phyloP scores from a whole-genome alignment of 176 grass and related monocot genomes.

The Triticum monococcum region DNA sequence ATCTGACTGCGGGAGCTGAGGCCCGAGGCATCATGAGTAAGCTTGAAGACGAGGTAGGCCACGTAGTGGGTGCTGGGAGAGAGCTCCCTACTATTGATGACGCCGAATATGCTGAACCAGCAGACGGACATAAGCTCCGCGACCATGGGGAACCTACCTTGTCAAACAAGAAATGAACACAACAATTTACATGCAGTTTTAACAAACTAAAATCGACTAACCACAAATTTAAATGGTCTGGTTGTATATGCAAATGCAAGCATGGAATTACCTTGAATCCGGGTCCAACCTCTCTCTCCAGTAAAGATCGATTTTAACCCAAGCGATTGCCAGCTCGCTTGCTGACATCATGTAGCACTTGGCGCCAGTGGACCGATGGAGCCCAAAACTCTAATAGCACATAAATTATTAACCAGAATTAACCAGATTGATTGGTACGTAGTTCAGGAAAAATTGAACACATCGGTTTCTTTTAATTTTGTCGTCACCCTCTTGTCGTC shows the following conservation, averaged over 20 bases:
- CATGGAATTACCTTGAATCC: neutral
- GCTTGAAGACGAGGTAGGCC: neutral
- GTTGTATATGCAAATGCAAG: no score
- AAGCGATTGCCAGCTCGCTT: neutral
- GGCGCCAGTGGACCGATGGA: no score
- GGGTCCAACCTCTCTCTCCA: neutral
- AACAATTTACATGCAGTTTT: neutral
- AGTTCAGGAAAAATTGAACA: no score
- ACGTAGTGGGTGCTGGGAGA: neutral
- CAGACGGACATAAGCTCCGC: neutral
- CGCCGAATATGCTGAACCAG: neutral
- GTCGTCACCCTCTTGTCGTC: neutral
- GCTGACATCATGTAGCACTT: no score
- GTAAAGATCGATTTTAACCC: neutral
- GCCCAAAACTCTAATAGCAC: no score
- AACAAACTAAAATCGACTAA: no score
- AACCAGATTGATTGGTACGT: no score
- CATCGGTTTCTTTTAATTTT: no score
- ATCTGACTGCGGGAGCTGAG: neutral
- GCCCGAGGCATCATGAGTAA: neutral
- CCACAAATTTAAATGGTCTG: no score
- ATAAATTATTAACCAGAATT: no score
- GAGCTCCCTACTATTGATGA: neutral
- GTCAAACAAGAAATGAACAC: neutral
- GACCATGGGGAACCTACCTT: neutral